These are phyloP conservation scores for Pelargonium australe DNA, from an alignment of 441 rosid species.

Conservation along the genomic window DNA sequence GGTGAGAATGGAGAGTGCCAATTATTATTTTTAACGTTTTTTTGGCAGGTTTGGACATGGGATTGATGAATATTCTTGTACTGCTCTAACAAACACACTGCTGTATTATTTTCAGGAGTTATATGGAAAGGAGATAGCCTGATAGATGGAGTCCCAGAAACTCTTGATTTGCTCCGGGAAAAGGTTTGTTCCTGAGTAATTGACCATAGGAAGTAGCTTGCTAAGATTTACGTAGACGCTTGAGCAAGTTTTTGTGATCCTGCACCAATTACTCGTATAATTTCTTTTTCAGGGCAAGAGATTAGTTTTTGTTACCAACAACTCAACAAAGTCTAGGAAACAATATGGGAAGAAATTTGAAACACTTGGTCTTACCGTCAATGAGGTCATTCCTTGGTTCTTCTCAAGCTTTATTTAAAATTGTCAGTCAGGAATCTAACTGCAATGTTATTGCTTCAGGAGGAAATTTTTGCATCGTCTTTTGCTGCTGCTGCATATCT, in stretches of 20 bases:
- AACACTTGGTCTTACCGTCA: slow-evolving; percentile 59
- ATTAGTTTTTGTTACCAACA: slow-evolving; percentile 71
- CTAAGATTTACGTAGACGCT: not conserved
- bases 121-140: slow-evolving; percentile 75
- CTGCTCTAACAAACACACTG: not conserved
- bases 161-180: slow-evolving; percentile 72
- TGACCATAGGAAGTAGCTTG: not conserved
- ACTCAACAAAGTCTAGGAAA: slow-evolving; percentile 75
- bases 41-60: not conserved
- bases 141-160: slow-evolving; percentile 69
- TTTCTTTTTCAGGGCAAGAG: slow-evolving; percentile 49
- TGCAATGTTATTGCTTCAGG: slow-evolving; percentile 33
- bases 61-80: not conserved
- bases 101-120: slow-evolving; percentile 39
- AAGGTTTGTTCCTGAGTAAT: slow-evolving; percentile 36
- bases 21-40: not conserved
- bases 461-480: slow-evolving; percentile 74
- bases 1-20: not conserved
- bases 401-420: not conserved
- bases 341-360: slow-evolving; percentile 77
- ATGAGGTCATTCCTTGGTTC: slow-evolving; percentile 37
- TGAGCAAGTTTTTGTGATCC: not conserved
- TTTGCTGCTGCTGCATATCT: slow-evolving; percentile 77
- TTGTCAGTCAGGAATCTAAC: slow-evolving; percentile 5
- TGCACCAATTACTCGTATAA: not conserved